Evolutionary conservation across 179 eudicot species (phyloP).

Genomic region (Carnegiea gigantea): DNA sequence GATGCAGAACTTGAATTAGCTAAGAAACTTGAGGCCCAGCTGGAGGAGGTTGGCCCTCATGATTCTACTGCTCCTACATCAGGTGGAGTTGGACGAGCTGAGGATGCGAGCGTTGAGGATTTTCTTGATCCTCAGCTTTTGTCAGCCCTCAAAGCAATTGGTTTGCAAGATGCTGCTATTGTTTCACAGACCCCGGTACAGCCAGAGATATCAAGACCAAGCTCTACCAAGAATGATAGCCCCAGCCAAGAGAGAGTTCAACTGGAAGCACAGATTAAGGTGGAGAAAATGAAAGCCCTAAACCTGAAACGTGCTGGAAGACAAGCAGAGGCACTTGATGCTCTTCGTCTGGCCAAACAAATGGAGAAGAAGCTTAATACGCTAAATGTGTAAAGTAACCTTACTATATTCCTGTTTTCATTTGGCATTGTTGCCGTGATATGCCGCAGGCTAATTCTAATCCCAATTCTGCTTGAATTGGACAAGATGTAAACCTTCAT

Average conservation of each 20-base stretch:
- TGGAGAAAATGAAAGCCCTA: slow-evolving; percentile 74
- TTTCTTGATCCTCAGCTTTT: slow-evolving; percentile 91
- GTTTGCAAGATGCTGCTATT: slow-evolving; percentile 47
- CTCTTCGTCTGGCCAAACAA: slow-evolving; percentile 75
- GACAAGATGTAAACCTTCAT: slow-evolving; percentile 16
- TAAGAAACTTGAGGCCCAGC: slow-evolving; percentile 76
- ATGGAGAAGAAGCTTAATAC: slow-evolving; percentile 77
- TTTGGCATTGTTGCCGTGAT: neutral
- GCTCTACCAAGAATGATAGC: slow-evolving; percentile 28
- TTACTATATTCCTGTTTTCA: neutral
- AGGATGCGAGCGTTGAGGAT: slow-evolving; percentile 68
- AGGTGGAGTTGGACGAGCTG: slow-evolving; percentile 34
- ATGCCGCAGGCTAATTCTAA: neutral
- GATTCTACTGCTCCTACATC: slow-evolving; percentile 34
- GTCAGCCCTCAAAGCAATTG: slow-evolving; percentile 77
- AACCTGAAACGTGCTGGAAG: slow-evolving; percentile 81
- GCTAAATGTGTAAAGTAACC: slow-evolving; percentile 29
- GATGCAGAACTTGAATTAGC: slow-evolving; percentile 83
- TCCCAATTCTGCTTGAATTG: slow-evolving; percentile 30
- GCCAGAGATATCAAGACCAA: slow-evolving; percentile 33
- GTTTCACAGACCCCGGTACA: slow-evolving; percentile 29
- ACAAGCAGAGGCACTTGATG: slow-evolving; percentile 82
- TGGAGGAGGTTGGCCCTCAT: slow-evolving; percentile 55
- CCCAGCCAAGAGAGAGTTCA: slow-evolving; percentile 52
- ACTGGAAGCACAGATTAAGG: slow-evolving; percentile 75